A percentile compares a stretch with the other conserved stretches of the same genome.
phyloP scores from a whole-genome alignment of 192 early-diverging fungal genomes.

The Paraglomus occultum region DNA sequence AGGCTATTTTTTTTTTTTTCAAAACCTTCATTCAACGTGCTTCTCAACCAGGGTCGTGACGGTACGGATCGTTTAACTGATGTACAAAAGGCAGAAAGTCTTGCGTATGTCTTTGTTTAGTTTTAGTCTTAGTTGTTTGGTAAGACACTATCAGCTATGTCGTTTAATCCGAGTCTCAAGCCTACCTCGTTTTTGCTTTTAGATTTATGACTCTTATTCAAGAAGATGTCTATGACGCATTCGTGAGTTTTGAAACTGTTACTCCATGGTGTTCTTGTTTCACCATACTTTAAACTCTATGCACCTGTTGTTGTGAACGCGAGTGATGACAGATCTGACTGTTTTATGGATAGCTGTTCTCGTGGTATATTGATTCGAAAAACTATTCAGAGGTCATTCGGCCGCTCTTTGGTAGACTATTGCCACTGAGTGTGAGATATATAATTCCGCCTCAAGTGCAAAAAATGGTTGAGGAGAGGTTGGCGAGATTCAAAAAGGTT shows the following conservation, averaged over 20 bases:
- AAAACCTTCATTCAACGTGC: not conserved
- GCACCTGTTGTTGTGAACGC: not conserved
- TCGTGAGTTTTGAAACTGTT: slow-evolving; percentile 41
- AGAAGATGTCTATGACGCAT: slow-evolving; percentile 70
- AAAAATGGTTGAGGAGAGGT: slow-evolving; percentile 62
- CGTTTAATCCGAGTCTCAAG: not conserved
- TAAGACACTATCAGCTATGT: not conserved
- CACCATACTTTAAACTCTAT: not conserved
- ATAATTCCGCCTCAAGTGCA: slow-evolving; percentile 72
- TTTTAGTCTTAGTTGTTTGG: not conserved
- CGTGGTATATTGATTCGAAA: slow-evolving; percentile 78
- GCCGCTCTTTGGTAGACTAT: slow-evolving; percentile 65
- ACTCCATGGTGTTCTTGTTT: not conserved
- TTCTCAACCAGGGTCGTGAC: slow-evolving; percentile 34
- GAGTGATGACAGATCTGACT: no score
- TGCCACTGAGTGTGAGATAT: slow-evolving; percentile 69
- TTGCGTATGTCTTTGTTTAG: slow-evolving; percentile 42
- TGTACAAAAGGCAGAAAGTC: slow-evolving; percentile 48
- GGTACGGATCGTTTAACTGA: slow-evolving; percentile 45
- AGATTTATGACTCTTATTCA: slow-evolving; percentile 75
- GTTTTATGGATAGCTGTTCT: slow-evolving; percentile 55
- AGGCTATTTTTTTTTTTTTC: not conserved
- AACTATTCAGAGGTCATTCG: slow-evolving; percentile 77
- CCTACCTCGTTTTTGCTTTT: slow-evolving; percentile 5
- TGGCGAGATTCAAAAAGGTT: slow-evolving; percentile 54